phyloP scores from a whole-genome alignment of 371 early-diverging fungal genomes.

The Modicella reniformis region DNA sequence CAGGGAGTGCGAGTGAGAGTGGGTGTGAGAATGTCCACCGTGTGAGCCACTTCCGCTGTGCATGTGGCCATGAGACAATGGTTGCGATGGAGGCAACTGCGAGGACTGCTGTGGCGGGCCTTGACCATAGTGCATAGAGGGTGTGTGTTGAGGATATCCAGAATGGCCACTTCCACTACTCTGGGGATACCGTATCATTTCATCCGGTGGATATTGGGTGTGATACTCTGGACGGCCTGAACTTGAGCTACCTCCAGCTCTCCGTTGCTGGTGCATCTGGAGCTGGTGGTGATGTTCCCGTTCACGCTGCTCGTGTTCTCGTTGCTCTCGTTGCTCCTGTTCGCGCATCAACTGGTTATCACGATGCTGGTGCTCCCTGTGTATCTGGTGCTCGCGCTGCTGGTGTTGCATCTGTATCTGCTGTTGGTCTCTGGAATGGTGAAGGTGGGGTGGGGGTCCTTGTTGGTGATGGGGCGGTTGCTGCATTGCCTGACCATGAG shows the following conservation, averaged over 20 bases:
- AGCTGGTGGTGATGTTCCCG: constrained; percentile 47
- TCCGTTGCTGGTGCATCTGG: constrained; percentile 36
- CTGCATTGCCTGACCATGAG: constrained; percentile 32
- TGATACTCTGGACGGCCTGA: constrained; percentile 46
- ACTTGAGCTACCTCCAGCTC: constrained; percentile 31
- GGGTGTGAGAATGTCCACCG: constrained; percentile 42
- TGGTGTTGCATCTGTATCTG: constrained; percentile 47
- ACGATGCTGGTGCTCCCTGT: constrained; percentile 40
- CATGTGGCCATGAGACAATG: constrained; percentile 39
- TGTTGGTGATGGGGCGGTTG: constrained; percentile 32
- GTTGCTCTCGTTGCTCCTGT: constrained; percentile 29
- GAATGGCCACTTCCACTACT: constrained; percentile 42
- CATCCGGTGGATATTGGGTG: constrained; percentile 37
- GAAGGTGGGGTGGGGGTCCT: constrained; percentile 31
- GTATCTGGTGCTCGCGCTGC: constrained; percentile 41
- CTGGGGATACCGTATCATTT: constrained; percentile 51
- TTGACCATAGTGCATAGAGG: constrained; percentile 45
- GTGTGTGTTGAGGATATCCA: constrained; percentile 41
- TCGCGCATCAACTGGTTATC: constrained; percentile 53
- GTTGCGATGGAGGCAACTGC: constrained; percentile 36
- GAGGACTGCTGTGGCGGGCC: constrained; percentile 35
- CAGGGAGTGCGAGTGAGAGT: constrained; percentile 38
- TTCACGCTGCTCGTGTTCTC: constrained; percentile 43
- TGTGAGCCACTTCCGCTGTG: constrained; percentile 42
- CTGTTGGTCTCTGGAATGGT: constrained; percentile 32